Percentiles rank a stretch among this genome's conserved stretches.
phyloP scores from a whole-genome alignment of 192 early-diverging fungal genomes.

The Coemansia sp. region DNA sequence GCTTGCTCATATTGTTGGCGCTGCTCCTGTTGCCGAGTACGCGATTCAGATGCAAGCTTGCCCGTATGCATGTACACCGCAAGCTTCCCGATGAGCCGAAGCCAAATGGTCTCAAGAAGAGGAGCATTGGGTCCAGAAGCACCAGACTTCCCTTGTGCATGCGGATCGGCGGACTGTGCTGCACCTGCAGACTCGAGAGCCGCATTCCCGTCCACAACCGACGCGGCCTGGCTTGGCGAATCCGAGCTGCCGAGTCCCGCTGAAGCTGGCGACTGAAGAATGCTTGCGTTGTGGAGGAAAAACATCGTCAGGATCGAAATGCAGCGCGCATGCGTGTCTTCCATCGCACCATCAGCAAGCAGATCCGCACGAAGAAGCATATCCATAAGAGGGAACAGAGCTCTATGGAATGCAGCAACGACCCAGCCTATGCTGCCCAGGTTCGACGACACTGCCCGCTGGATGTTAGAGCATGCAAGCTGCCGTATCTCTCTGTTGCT shows the following conservation, averaged over 20 bases:
- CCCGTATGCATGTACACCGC: conserved; percentile 43
- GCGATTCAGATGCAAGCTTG: conserved; percentile 29
- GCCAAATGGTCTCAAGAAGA: conserved; percentile 26
- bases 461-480: conserved; percentile 76
- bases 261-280: conserved; percentile 13
- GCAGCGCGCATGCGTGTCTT: conserved; percentile 53
- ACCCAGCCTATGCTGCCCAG: conserved; percentile 56
- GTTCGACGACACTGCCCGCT: conserved; percentile 66
- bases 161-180: neutral
- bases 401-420: conserved; percentile 73
- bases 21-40: conserved; percentile 3
- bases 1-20: neutral
- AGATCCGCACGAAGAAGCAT: conserved; percentile 76
- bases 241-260: neutral
- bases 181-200: neutral
- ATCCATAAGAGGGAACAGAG: conserved; percentile 86
- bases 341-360: conserved; percentile 56
- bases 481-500: conserved; percentile 76
- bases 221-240: conserved; percentile 2
- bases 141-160: neutral
- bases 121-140: neutral
- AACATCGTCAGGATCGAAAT: conserved; percentile 52
- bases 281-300: conserved; percentile 43
- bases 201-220: neutral
- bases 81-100: conserved; percentile 35